A percentile compares a stretch with the other conserved stretches of the same genome.
Conservation (phyloP, 1,284 basidiomycete genomes). For the Sanguinoderma infundibulare region DNA sequence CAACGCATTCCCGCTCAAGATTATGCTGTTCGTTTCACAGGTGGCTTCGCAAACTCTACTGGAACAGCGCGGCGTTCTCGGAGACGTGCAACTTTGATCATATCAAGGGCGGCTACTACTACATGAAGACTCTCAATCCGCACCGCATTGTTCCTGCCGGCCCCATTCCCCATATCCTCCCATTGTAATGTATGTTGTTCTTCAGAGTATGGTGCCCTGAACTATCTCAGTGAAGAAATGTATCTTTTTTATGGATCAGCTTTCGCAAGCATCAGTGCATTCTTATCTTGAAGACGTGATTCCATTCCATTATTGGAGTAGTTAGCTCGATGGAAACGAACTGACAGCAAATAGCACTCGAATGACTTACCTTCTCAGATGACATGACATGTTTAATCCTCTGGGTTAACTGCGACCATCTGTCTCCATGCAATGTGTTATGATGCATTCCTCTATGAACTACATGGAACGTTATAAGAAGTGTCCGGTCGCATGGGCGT, state of each 20-base stretch:
- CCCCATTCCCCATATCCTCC: slow-evolving; percentile 72
- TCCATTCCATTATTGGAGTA: not conserved
- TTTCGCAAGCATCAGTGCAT: too few species aligned
- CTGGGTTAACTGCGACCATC: too few species aligned
- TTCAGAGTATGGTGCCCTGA: not conserved
- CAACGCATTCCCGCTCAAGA: not conserved
- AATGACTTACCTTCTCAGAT: too few species aligned
- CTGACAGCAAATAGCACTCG: too few species aligned
- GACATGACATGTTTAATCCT: too few species aligned
- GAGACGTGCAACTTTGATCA: slow-evolving; percentile 88
- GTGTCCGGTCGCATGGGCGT: too few species aligned
- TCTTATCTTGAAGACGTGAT: slow-evolving; percentile 17
- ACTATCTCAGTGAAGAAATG: too few species aligned
- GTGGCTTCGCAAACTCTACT: slow-evolving; percentile 91
- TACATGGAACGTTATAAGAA: too few species aligned
- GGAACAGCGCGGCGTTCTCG: slow-evolving; percentile 90
- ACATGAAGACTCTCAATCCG: slow-evolving; percentile 46
- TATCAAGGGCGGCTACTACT: slow-evolving; percentile 88
- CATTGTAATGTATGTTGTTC: slow-evolving; percentile 45
- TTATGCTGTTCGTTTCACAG: slow-evolving; percentile 34
- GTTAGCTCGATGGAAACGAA: too few species aligned
- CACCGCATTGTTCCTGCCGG: slow-evolving; percentile 75
- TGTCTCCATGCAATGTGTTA: too few species aligned
- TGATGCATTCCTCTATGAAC: too few species aligned
- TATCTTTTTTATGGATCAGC: too few species aligned